Evolutionary conservation across 345 rosid species (phyloP).

Genomic region (Leavenworthia alabamica): DNA sequence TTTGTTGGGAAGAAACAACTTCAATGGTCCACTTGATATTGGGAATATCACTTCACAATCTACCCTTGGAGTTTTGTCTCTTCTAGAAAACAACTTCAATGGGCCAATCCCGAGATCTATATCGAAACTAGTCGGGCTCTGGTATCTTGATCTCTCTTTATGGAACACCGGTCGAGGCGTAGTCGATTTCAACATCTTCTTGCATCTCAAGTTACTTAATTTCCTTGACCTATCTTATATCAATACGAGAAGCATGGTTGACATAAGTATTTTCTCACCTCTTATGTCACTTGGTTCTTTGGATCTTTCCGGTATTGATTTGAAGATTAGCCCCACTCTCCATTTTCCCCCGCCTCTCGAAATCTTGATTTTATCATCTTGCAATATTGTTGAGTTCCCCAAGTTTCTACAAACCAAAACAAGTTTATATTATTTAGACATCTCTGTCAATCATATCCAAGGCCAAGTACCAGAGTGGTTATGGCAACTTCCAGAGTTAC

Average conservation of each 20-base stretch:
- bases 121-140: background rate
- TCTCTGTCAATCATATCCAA: conserved; percentile 21
- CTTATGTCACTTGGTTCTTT: background rate
- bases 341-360: background rate
- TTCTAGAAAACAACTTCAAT: conserved; percentile 23
- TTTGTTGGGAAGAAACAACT: background rate
- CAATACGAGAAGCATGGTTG: conserved; percentile 17
- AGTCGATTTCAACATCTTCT: conserved; percentile 10
- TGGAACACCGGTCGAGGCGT: background rate
- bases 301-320: conserved; percentile 13
- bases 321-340: background rate
- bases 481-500: background rate
- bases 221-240: conserved; percentile 5
- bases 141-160: background rate
- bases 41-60: conserved; percentile 8
- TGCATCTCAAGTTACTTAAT: background rate
- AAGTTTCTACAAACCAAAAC: background rate
- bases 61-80: background rate
- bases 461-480: conserved; percentile 12
- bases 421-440: background rate
- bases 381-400: conserved; percentile 21
- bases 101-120: conserved; percentile 23
- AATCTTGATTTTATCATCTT: background rate
- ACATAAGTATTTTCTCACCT: background rate
- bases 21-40: conserved; percentile 14